Base-by-base conservation (phyloP, 805 yeast genomes). In the Monosporozyma aerobia region DNA sequence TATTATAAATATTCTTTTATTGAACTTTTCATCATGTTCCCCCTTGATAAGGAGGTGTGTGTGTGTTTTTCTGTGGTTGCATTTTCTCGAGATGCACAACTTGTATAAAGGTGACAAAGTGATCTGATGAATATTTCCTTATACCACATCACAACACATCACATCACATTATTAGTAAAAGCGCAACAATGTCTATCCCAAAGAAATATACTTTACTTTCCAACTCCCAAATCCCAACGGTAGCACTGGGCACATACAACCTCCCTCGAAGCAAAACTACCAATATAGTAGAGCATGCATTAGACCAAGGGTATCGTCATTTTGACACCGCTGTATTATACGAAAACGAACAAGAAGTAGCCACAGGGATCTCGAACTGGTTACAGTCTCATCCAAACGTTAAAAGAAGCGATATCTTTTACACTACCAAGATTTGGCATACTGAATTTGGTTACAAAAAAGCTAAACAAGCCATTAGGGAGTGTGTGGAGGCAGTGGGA, bases 401-500 rank as follows among this genome's bases (percentile, higher is more conserved):
- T 29, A 63, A 70, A 52, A 77, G 73, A 54, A 74, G 71, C 44
- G 82, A 78, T 30, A 77, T 81, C 9, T 77, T 73, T 55, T 80
- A 85, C 67, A 82, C 89, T 9, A 82, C 94, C 5, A 87, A 87
- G 63, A 63, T 86, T 22, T 85, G 92, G 92, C 80, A 83, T 59
- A 73, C 75, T 45, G 79, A 81, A 56, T 79, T 79, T 54, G 87
- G 87, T 0, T 81, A 83, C 61, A 64, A 68, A 0, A 69, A 72
- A 22, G 83, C 94, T 14, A 76, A 76, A 51, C 53, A 53, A 5
- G 92, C 88, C 14, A 81, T 87, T 53, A 69, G 73, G 39, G 75
- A 71, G 19, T 81, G 87, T 56, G 62, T 85, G 44, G 66, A 66
- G 5, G 71, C 75, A 48, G 85, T 82, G 5, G 70, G 76, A 44